Evolutionary conservation across 2,329 filamentous ascomycete genomes (phyloP), one percentile per base, ranked within the genome.

Genomic region (Saccharata proteae): DNA sequence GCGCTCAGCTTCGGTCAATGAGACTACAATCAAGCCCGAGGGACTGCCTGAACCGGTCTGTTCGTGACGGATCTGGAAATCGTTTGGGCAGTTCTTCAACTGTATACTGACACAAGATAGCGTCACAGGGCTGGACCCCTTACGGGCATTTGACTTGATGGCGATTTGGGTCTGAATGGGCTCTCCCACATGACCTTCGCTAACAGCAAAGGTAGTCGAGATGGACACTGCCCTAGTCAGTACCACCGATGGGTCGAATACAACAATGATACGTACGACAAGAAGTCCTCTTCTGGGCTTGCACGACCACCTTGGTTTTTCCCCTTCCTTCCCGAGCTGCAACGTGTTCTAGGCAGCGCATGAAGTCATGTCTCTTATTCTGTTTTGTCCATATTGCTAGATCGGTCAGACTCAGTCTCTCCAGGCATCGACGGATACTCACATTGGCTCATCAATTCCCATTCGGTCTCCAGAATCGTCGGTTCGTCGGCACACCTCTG

Each of bases 181-280:
- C 40, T 76, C 71, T 15, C 71, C 71, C 25, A 76, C 73, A 46
- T 74, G 68, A 15, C 69, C 70, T 46, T 74, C 64, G 1, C 54
- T 47, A 31, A 58, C 61, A 20, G 55, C 58, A 38, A 77, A 76
- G 2, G 63, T 60, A 39, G 75, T 66, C 4, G 60, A 58, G 4
- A 64, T 48, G 12, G 57, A 58, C 21, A 74, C 64, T 62, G 20
- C 15, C 3, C 27, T 38, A n/a, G n/a, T 45, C 37, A 53, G 43
- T 18, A 29, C 26, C 16, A n/a, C n/a, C n/a, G 24, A 30, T 11
- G 30, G 30, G 30, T 7, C 12, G 23, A 25, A 26, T 19, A 16
- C 6, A 4, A n/a, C 26, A n/a, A 11, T 22, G 9, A 23, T 6
- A 58, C 60, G 45, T 49, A 58, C 58, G 38, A 30, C 60, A 64